These are phyloP conservation scores for Nematodospora anomalae DNA, from an alignment of 1,139 yeast species.

Conservation along the genomic window DNA sequence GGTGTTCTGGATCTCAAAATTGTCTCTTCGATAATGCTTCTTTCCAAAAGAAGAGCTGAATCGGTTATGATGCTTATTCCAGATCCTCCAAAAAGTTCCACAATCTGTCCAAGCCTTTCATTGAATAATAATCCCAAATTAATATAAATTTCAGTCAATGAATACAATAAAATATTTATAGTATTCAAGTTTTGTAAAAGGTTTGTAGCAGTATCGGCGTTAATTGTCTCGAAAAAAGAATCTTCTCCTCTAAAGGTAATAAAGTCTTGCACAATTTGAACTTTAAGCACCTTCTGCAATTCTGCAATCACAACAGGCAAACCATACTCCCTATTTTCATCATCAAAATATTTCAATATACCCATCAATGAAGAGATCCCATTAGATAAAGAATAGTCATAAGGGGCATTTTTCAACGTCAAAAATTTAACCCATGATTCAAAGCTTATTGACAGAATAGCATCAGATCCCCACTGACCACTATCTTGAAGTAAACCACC, in stretches of 20 bases:
- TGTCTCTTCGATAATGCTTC: slow-evolving; percentile 59
- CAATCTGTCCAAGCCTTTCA: slow-evolving; percentile 48
- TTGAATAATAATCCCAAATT: slow-evolving; percentile 51
- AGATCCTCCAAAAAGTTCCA: slow-evolving; percentile 41
- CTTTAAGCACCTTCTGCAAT: slow-evolving; percentile 17
- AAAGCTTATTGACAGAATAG: slow-evolving; percentile 41
- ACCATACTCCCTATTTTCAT: slow-evolving; percentile 53
- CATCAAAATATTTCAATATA: slow-evolving; percentile 56
- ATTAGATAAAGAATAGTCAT: slow-evolving; percentile 57
- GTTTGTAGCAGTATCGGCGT: slow-evolving; percentile 29
- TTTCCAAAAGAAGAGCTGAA: slow-evolving; percentile 46
- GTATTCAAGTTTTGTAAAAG: slow-evolving; percentile 35
- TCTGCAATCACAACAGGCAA: slow-evolving; percentile 26
- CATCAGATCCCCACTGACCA: slow-evolving; percentile 49
- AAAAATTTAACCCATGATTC: slow-evolving; percentile 46
- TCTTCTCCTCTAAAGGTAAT: slow-evolving; percentile 17
- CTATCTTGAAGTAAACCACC: slow-evolving; percentile 48
- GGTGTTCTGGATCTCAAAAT: slow-evolving; percentile 50
- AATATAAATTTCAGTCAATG: slow-evolving; percentile 54
- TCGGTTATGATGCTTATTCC: slow-evolving; percentile 24
- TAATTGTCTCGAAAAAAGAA: slow-evolving; percentile 32
- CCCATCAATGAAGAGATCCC: slow-evolving; percentile 55
- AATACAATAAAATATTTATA: slow-evolving; percentile 41
- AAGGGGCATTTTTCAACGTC: slow-evolving; percentile 53
- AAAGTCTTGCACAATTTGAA: slow-evolving; percentile 20